These are phyloP conservation scores for Krasilnikovozyma curviuscula DNA, from an alignment of 768 basidiomycete genomes.

Conservation along the genomic window DNA sequence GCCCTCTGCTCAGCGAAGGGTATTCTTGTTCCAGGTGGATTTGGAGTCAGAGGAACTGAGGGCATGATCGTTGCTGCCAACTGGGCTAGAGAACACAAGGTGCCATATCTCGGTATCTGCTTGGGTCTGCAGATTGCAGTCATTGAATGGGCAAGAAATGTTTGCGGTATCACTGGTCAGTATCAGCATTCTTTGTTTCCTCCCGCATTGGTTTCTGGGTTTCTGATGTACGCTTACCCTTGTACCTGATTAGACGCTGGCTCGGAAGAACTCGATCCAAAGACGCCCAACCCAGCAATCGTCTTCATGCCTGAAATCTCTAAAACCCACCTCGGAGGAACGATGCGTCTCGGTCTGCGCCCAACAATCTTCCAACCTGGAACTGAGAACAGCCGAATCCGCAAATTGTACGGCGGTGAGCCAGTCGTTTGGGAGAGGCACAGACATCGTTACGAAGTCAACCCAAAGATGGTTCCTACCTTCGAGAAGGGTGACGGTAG, in stretches of 20 bases:
- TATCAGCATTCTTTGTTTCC: neutral
- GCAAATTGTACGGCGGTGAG: constrained; percentile 64
- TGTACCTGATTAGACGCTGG: constrained; percentile 43
- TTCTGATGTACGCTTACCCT: neutral
- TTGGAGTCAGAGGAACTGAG: constrained; percentile 79
- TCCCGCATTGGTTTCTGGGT: neutral
- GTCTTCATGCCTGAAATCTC: constrained; percentile 99
- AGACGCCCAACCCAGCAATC: constrained; percentile 48
- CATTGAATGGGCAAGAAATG: constrained; percentile 77
- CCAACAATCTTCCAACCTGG: constrained; percentile 69
- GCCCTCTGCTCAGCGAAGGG: constrained; percentile 83
- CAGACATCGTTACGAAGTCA: constrained; percentile 88
- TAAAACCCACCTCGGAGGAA: constrained; percentile 93
- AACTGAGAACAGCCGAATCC: constrained; percentile 43
- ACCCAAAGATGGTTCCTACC: constrained; percentile 60
- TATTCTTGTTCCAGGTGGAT: constrained; percentile 92
- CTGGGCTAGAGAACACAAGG: constrained; percentile 83
- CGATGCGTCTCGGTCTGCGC: constrained; percentile 98
- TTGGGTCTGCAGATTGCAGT: constrained; percentile 95
- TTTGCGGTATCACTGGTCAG: constrained; percentile 50
- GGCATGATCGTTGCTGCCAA: constrained; percentile 98
- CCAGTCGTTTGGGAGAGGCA: constrained; percentile 87
- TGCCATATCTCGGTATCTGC: constrained; percentile 92
- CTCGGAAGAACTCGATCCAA: constrained; percentile 56
- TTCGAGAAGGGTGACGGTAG: constrained; percentile 30